Base-by-base conservation (phyloP, 345 rosid species). In the Rhodamnia rubescens region DNA sequence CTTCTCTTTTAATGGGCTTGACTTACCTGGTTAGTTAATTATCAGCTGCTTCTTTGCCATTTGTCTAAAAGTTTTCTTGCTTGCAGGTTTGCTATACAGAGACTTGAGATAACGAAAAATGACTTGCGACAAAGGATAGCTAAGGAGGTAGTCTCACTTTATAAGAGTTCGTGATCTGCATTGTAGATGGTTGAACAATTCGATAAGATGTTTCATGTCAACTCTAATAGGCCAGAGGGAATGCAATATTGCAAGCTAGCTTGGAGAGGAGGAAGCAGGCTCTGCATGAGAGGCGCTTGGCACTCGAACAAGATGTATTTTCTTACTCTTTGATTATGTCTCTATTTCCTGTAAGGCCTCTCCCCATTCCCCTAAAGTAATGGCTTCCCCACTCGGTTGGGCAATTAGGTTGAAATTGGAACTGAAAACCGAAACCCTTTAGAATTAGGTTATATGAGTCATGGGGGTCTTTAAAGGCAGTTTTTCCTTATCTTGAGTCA, bases 251-350 rank as follows among this genome's bases (percentile, higher is more conserved):
- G 82, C 99, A 97, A 87, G 98, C 98, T 86, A 96, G 98, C 92
- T 90, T 97, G 88, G 98, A 97, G 92, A 92, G 98, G 91, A 96
- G 98, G 92, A 97, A 97, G 90, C 99, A 97, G 92, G 99, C 99
- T 74, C 90, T 97, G 91, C 98, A 97, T 87, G 99, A 97, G 89
- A 94, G 98, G 83, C 98, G 99, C 85, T 88, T 97, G 91, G 98
- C 98, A 61, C 99, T 97, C 88, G 98, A 96, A 88, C 99, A 96
- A 95, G 98, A 97, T 93, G 98, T 97, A 95, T 78, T 75, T 85
- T 82, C 90, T 85, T 87, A 86, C 90, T 74, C 59, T 80, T 40
- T 81, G 82, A 69, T 69, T 14, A 53, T 36, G 47, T 82, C 18
- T 32, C 59, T 50, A 29, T 22, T 10, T 53, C 18, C 56, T 53